Evolutionary conservation across 164 flowering plant species (phyloP).

Genomic region (Vitis rotundifolia): DNA sequence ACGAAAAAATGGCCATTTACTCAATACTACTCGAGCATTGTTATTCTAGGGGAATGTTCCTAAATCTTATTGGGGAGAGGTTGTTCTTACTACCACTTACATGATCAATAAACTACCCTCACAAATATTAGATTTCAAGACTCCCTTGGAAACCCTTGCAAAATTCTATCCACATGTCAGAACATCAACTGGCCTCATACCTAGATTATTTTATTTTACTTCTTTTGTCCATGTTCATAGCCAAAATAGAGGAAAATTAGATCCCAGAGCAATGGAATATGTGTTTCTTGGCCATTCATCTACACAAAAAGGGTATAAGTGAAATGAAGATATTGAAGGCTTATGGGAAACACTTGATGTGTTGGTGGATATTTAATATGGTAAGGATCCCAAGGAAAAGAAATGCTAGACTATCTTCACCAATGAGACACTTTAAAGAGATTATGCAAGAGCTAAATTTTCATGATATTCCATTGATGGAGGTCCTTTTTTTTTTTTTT

Average conservation of each 20-base stretch:
- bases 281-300: slow-evolving; percentile 8
- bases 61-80: not conserved
- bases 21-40: not conserved
- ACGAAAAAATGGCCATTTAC: not conserved
- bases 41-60: not conserved
- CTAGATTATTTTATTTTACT: slow-evolving; percentile 9
- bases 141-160: not conserved
- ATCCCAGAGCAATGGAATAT: slow-evolving; percentile 4
- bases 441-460: too few species aligned
- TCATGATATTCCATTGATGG: too few species aligned
- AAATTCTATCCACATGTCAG: slow-evolving; percentile 2
- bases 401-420: too few species aligned
- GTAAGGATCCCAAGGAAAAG: too few species aligned
- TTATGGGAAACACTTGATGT: too few species aligned
- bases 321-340: not conserved
- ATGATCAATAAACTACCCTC: too few species aligned
- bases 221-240: slow-evolving; percentile 9
- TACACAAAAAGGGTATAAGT: not conserved
- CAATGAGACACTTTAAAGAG: too few species aligned
- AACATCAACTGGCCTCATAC: not conserved
- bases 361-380: too few species aligned
- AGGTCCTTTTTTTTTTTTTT: too few species aligned
- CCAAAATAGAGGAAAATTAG: slow-evolving; percentile 3
- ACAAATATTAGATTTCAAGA: too few species aligned
- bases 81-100: too few species aligned